Evolutionary conservation across 2,329 filamentous ascomycete genomes (phyloP), one percentile per base, ranked within the genome.

Genomic region (Sporothrix phasma): DNA sequence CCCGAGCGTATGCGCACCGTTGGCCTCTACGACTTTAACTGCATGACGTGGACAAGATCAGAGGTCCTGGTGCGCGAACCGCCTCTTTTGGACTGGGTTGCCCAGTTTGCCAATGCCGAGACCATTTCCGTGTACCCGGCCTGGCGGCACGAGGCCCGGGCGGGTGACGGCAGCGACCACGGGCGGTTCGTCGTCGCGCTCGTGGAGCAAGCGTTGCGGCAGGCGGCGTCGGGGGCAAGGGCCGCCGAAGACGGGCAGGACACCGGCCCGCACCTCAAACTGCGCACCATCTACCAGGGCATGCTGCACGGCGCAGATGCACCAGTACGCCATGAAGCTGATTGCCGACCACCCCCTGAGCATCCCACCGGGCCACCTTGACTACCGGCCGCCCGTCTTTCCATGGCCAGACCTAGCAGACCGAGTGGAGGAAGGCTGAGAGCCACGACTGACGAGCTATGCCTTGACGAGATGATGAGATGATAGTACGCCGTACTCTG

Each of bases 11-110:
- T 69, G 3, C 61, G 54, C 39, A 62, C 63, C 5, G 39, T 68
- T 13, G 67, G 68, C 59, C 63, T 69, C 24, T 51, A 61, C 41
- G n/a, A 45, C 2, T 63, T 67, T 15, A 56, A 66, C 43, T 67
- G 66, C 64, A 19, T 17, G 60, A 61, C 31, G 34, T 47, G 31
- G 34, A 8, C 29, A 13, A 19, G 61, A 17, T 62, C 62, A 11
- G 58, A 61, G 5, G 54, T 19, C 17, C 29, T 65, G 29, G 39
- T 54, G 8, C 56, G 58, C 1, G 64, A n/a, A 64, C 10, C 59
- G 63, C 24, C 29, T 63, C 0, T 65, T 62, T 15, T 67, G 13
- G 59, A 65, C 53, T 69, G 68, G 68, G 45, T 65, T n/a, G 19
- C 31, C 6, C 62, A 58, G 53, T 68, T 69, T 45, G 39, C 43